Conservation (phyloP, 208 protist genomes). For the Acanthamoeba castellanii region DNA sequence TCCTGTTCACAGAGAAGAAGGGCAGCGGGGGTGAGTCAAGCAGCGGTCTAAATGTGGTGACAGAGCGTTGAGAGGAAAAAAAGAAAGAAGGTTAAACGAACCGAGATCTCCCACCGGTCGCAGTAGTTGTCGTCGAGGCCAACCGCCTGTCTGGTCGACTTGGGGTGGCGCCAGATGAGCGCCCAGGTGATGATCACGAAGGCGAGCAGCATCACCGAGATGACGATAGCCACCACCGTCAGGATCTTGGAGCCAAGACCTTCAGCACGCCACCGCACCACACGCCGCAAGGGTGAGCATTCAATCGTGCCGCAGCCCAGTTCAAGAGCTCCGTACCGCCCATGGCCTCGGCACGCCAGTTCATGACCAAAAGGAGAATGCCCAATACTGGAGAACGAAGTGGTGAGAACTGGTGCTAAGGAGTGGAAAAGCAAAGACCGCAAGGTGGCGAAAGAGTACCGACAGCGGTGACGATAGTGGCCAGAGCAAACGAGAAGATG, state of each 20-base stretch:
- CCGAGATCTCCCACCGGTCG: neutral
- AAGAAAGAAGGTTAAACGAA: no score
- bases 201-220: constrained; percentile 1
- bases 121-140: neutral
- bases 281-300: no score
- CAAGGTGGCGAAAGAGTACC: no score
- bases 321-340: neutral
- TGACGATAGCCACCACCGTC: neutral
- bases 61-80: no score
- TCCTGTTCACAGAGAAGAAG: neutral
- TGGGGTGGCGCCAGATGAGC: constrained; percentile 1
- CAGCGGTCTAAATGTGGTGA: neutral
- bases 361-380: neutral
- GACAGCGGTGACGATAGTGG: neutral
- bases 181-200: neutral
- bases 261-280: neutral
- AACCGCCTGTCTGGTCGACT: constrained; percentile 8
- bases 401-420: neutral
- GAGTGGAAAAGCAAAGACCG: no score
- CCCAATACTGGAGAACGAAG: neutral
- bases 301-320: neutral
- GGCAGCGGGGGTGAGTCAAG: neutral
- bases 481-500: neutral
- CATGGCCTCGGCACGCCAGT: neutral
- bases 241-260: neutral